Percentiles rank a stretch among this genome's conserved stretches.
phyloP scores from a whole-genome alignment of 495 filamentous ascomycete genomes.

The Diplogelasinospora grovesii region DNA sequence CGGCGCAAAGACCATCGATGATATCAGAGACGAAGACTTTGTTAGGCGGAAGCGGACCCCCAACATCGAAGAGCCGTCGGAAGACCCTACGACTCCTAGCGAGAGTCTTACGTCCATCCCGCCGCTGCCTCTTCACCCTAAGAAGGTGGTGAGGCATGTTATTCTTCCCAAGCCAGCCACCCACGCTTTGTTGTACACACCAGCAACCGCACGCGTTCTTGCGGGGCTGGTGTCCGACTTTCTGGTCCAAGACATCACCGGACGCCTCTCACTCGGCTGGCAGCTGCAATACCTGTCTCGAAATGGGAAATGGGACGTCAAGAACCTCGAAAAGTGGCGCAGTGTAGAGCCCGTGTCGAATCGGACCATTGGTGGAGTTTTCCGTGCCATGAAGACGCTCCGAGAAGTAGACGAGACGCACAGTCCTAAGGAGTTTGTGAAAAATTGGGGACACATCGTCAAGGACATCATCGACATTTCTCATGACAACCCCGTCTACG shows the following conservation, averaged over 20 bases:
- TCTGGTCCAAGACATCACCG: slow-evolving; percentile 63
- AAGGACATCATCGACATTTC: slow-evolving; percentile 81
- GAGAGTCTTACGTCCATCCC: slow-evolving; percentile 30
- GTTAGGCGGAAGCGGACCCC: slow-evolving; percentile 10
- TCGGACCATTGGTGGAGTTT: slow-evolving; percentile 65
- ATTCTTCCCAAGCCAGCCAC: slow-evolving; percentile 73
- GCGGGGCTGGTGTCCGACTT: slow-evolving; percentile 80
- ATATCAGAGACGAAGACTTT: slow-evolving; percentile 31
- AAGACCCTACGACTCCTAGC: slow-evolving; percentile 41
- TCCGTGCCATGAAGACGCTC: slow-evolving; percentile 83
- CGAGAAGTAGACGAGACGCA: slow-evolving; percentile 81
- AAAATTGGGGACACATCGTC: slow-evolving; percentile 56
- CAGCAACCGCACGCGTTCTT: slow-evolving; percentile 65
- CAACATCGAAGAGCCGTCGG: slow-evolving; percentile 30
- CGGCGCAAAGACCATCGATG: slow-evolving; percentile 25
- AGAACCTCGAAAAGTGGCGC: slow-evolving; percentile 91
- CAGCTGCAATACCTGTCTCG: slow-evolving; percentile 80
- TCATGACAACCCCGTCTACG: slow-evolving; percentile 79
- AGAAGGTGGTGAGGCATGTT: slow-evolving; percentile 57
- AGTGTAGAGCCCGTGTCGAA: slow-evolving; percentile 69
- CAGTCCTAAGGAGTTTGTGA: slow-evolving; percentile 65
- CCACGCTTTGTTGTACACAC: slow-evolving; percentile 79
- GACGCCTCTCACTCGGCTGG: slow-evolving; percentile 77
- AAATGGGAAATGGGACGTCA: slow-evolving; percentile 95
- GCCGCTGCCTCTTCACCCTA: slow-evolving; percentile 31